Conservation (phyloP, 495 filamentous ascomycete species). For the Neurospora hispaniola region DNA sequence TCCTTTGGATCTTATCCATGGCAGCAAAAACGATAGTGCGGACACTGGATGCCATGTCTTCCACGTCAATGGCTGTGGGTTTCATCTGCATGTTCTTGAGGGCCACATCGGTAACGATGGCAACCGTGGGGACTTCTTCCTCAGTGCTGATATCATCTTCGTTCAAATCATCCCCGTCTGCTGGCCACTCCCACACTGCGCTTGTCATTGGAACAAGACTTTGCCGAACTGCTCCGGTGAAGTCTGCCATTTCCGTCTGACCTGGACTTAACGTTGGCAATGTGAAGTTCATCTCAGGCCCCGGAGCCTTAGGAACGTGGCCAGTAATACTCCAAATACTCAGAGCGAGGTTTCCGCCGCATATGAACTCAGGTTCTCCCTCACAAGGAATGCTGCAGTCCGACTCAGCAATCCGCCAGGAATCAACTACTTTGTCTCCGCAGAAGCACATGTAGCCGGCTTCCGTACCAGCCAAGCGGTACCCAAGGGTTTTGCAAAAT, state of each 20-base stretch:
- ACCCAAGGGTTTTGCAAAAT: conserved; percentile 37
- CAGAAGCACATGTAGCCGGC: conserved; percentile 53
- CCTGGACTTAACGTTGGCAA: conserved; percentile 10
- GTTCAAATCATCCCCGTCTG: not conserved
- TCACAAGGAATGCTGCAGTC: conserved; percentile 31
- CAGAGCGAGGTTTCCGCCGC: conserved; percentile 30
- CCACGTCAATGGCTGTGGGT: conserved; percentile 3
- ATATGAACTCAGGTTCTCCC: conserved; percentile 27
- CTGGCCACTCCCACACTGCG: conserved; percentile 11
- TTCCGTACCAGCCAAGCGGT: conserved; percentile 47
- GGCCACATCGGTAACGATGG: not conserved
- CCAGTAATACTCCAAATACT: conserved; percentile 29
- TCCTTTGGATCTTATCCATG: conserved; percentile 8
- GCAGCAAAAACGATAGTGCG: conserved; percentile 12
- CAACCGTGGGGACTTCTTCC: not conserved
- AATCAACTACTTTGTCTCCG: conserved; percentile 35
- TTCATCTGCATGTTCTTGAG: not conserved
- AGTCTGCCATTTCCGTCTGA: conserved; percentile 7
- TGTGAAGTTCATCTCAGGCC: conserved; percentile 8
- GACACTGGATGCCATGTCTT: conserved; percentile 8
- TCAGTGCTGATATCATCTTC: not conserved
- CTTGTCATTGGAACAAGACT: conserved; percentile 9
- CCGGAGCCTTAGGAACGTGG: conserved; percentile 8
- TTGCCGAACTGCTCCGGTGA: conserved; percentile 12
- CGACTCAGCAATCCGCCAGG: conserved; percentile 22